Conservation (phyloP, 805 yeast species). For the Nakazawaea populi region DNA sequence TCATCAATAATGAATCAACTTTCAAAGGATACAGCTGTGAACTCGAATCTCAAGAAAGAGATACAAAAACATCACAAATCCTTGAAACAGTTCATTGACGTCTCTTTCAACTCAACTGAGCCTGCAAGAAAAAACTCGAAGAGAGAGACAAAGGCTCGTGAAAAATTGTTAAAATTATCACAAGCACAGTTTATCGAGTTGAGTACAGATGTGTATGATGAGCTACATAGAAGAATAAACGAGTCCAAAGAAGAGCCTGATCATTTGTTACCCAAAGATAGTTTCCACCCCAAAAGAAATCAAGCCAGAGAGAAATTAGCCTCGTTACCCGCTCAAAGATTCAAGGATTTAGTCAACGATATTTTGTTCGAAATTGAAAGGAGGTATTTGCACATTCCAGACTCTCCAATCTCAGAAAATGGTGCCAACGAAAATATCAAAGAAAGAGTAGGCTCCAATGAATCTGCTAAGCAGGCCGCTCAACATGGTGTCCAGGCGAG, state of each 20-base stretch:
- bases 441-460: background rate
- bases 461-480: background rate
- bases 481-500: constrained; percentile 48
- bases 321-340: constrained; percentile 72
- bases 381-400: constrained; percentile 45
- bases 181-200: constrained; percentile 81
- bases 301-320: constrained; percentile 92
- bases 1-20: background rate
- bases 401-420: background rate
- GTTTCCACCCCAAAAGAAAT: constrained; percentile 89
- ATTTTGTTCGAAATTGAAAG: constrained; percentile 83
- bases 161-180: constrained; percentile 76
- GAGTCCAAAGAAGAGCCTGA: constrained; percentile 55
- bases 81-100: constrained; percentile 43
- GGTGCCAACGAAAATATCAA: background rate
- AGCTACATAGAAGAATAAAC: constrained; percentile 68
- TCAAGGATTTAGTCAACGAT: constrained; percentile 87
- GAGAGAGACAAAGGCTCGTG: constrained; percentile 80
- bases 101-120: constrained; percentile 38
- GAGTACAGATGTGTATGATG: constrained; percentile 93
- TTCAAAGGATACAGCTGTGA: background rate
- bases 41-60: constrained; percentile 10
- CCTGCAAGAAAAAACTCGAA: constrained; percentile 37
- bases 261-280: constrained; percentile 59
- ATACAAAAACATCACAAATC: constrained; percentile 35